Conservation (phyloP, 129 eudicot genomes). For the Flaveria robusta region DNA sequence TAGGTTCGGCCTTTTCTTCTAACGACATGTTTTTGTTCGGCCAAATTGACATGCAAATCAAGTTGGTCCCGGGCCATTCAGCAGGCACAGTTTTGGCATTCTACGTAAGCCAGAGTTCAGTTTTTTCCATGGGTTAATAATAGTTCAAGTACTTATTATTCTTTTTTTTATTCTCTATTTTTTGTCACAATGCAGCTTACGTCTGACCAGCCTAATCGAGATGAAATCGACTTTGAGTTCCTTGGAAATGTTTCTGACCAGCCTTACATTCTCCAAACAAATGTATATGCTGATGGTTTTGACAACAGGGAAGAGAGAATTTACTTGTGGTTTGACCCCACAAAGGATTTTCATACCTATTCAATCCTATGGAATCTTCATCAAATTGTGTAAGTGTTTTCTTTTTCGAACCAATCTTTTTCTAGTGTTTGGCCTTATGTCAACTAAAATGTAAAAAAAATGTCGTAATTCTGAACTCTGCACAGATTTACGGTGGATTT, state of each 20-base stretch:
- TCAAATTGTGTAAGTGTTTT: slow-evolving; percentile 76
- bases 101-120: slow-evolving; percentile 48
- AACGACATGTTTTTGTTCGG: slow-evolving; percentile 84
- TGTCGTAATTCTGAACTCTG: slow-evolving; percentile 16
- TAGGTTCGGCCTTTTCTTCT: slow-evolving; percentile 77
- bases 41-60: slow-evolving; percentile 82
- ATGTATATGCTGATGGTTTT: slow-evolving; percentile 65
- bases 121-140: background rate
- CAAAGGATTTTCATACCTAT: slow-evolving; percentile 84
- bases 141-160: background rate
- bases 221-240: slow-evolving; percentile 88
- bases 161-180: background rate
- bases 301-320: slow-evolving; percentile 72
- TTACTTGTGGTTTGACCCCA: slow-evolving; percentile 86
- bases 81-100: slow-evolving; percentile 92
- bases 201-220: slow-evolving; percentile 70
- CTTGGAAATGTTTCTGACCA: slow-evolving; percentile 67
- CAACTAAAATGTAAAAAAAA: background rate
- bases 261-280: slow-evolving; percentile 78
- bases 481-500: slow-evolving; percentile 83
- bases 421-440: background rate
- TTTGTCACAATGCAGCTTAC: slow-evolving; percentile 57
- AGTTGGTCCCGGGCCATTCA: slow-evolving; percentile 72
- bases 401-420: background rate
- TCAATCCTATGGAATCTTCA: slow-evolving; percentile 80